Evolutionary conservation across 176 grass and related monocot species (phyloP).

Genomic region (Typha latifolia): DNA sequence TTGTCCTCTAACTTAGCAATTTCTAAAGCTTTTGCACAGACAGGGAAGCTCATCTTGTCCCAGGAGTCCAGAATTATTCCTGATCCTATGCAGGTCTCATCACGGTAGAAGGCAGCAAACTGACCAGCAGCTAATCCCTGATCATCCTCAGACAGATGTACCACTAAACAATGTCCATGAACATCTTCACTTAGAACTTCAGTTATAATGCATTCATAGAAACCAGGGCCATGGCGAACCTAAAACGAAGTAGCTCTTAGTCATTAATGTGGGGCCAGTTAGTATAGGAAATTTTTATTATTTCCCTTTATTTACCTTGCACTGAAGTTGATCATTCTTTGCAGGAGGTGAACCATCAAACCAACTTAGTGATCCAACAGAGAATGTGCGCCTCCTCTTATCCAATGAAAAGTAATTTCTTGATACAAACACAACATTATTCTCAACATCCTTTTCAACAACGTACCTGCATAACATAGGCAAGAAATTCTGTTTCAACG

Average conservation of each 20-base stretch:
- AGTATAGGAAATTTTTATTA: too few relatives aligned
- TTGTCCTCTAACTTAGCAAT: conserved; percentile 62
- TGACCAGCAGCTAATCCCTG: conserved; percentile 89
- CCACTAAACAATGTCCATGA: conserved; percentile 34
- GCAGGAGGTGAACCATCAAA: conserved; percentile 42
- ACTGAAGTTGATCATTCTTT: conserved; percentile 39
- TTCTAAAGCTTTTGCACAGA: conserved; percentile 70
- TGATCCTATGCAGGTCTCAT: conserved; percentile 52
- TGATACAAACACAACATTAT: conserved; percentile 88
- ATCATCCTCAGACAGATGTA: conserved; percentile 69
- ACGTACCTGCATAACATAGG: conserved; percentile 54
- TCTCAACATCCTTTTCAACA: conserved; percentile 78
- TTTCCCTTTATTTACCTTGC: conserved; percentile 53
- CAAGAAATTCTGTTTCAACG: neutral
- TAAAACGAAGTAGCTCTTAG: conserved; percentile 7
- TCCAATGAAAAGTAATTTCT: conserved; percentile 90
- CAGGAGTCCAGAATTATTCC: conserved; percentile 71
- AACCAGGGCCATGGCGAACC: conserved; percentile 71
- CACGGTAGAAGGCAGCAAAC: conserved; percentile 74
- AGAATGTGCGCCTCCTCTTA: conserved; percentile 66
- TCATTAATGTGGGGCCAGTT: too few relatives aligned
- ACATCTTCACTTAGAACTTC: conserved; percentile 23
- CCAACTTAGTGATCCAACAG: conserved; percentile 74
- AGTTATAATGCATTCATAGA: conserved; percentile 56
- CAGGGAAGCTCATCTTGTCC: conserved; percentile 60